phyloP scores from a whole-genome alignment of 129 eudicot genomes.

The Flaveria ramosissima region DNA sequence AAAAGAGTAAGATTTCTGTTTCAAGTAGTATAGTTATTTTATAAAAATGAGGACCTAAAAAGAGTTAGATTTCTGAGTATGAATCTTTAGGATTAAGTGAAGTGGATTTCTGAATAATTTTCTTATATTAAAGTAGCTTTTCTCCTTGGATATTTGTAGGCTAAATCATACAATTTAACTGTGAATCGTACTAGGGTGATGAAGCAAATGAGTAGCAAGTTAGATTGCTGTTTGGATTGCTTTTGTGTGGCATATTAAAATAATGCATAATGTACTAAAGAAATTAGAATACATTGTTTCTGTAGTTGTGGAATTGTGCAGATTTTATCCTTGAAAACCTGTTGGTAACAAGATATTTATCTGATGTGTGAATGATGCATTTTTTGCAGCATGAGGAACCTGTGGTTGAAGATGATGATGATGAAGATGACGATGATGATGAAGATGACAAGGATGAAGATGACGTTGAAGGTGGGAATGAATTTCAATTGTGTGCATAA shows the following conservation, averaged over 20 bases:
- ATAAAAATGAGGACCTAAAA: neutral
- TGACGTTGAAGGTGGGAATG: slow-evolving; percentile 27
- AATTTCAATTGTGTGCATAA: neutral
- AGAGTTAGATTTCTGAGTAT: neutral
- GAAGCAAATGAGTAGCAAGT: neutral
- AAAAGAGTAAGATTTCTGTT: neutral
- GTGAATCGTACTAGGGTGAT: neutral
- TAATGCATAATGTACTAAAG: neutral
- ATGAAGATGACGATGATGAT: slow-evolving; percentile 27
- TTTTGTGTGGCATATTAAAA: neutral
- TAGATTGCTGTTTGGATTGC: neutral
- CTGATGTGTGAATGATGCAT: slow-evolving; percentile 4
- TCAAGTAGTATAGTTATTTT: neutral
- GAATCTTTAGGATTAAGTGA: neutral
- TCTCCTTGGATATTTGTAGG: neutral
- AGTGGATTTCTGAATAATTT: neutral
- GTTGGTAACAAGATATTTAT: neutral
- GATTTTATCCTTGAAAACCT: neutral
- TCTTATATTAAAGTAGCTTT: neutral
- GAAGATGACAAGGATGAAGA: slow-evolving; percentile 29
- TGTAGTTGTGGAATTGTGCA: neutral
- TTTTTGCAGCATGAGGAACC: slow-evolving; percentile 34
- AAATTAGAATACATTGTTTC: neutral
- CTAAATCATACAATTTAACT: neutral
- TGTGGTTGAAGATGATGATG: slow-evolving; percentile 33